Percentiles rank a stretch among this genome's conserved stretches.
Conservation (phyloP, 345 rosid species). For the Bretschneidera sinensis region DNA sequence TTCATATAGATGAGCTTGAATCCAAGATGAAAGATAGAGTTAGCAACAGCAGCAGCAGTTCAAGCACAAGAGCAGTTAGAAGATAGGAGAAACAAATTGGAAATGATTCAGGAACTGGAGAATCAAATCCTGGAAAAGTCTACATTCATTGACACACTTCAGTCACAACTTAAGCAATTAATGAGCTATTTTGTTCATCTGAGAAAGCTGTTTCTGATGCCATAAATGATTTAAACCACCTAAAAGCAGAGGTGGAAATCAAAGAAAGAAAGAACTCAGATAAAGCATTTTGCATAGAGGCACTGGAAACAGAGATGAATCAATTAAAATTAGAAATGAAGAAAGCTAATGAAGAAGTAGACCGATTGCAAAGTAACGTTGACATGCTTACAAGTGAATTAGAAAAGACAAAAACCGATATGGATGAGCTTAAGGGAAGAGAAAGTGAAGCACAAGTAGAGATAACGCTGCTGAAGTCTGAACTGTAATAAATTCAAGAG, state of each 20-base stretch:
- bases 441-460: constrained; percentile 36
- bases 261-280: constrained; percentile 29
- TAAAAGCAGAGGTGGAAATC: constrained; percentile 23
- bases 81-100: constrained; percentile 22
- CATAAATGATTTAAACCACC: constrained; percentile 8
- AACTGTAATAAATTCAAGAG: too few species aligned
- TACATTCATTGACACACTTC: constrained; percentile 12
- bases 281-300: constrained; percentile 18
- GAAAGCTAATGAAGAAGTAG: constrained; percentile 23
- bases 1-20: constrained; percentile 27
- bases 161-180: constrained; percentile 23
- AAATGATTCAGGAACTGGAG: constrained; percentile 29
- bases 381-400: constrained; percentile 23
- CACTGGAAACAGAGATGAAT: constrained; percentile 27
- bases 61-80: constrained; percentile 7
- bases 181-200: constrained; percentile 20
- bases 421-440: constrained; percentile 20
- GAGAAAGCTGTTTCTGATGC: constrained; percentile 25
- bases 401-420: constrained; percentile 20
- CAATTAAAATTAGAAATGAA: constrained; percentile 20
- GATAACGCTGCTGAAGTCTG: constrained; percentile 30
- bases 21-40: constrained; percentile 9
- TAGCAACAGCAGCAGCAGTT: neutral
- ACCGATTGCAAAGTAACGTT: constrained; percentile 13
- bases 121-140: constrained; percentile 27